phyloP scores from a whole-genome alignment of 2,329 filamentous ascomycete genomes.

The Colletotrichum falcatum region DNA sequence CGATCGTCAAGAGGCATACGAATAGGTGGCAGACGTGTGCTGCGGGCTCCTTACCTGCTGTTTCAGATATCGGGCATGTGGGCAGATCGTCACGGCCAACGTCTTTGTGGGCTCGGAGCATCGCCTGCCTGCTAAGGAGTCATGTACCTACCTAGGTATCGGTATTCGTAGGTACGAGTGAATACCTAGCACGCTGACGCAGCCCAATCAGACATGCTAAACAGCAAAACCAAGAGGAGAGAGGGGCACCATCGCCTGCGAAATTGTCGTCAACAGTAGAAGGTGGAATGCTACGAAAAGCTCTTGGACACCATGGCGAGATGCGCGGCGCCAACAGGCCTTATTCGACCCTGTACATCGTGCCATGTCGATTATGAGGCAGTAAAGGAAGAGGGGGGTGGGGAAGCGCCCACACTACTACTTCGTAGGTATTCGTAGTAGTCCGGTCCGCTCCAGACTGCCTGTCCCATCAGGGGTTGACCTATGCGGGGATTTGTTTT shows the following conservation, averaged over 20 bases:
- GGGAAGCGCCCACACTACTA: neutral
- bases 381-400: neutral
- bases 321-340: slow-evolving; percentile 13
- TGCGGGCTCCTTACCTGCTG: slow-evolving; percentile 37
- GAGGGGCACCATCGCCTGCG: neutral
- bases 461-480: slow-evolving; percentile 25
- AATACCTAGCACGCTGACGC: slow-evolving; percentile 24
- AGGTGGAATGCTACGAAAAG: neutral
- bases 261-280: neutral
- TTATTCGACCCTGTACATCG: slow-evolving; percentile 5
- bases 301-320: neutral
- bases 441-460: neutral
- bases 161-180: too few species aligned
- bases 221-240: slow-evolving; percentile 24
- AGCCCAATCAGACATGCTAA: slow-evolving; percentile 5
- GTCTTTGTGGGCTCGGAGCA: slow-evolving; percentile 15
- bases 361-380: slow-evolving; percentile 10
- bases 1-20: slow-evolving; percentile 27
- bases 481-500: slow-evolving; percentile 37
- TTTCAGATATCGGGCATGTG: slow-evolving; percentile 37
- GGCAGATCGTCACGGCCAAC: slow-evolving; percentile 31
- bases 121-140: slow-evolving; percentile 16
- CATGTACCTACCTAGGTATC: too few species aligned
- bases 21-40: slow-evolving; percentile 27
- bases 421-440: neutral